Conservation (phyloP, 257 asterid species). For the Dorcoceras hygrometricum region DNA sequence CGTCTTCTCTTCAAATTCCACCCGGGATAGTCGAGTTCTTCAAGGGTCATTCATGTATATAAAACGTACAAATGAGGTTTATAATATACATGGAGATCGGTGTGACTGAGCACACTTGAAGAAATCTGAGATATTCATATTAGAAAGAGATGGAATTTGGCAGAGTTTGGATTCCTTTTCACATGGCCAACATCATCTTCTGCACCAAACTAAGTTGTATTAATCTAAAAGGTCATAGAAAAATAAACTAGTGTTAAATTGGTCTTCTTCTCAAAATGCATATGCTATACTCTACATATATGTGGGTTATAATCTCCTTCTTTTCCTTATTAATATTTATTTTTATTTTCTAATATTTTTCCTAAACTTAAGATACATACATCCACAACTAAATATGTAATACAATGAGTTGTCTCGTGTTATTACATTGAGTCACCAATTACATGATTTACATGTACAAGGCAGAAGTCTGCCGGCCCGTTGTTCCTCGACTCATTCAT, state of each 20-base stretch:
- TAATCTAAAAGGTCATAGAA: slow-evolving; percentile 3
- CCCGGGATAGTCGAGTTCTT: slow-evolving; percentile 12
- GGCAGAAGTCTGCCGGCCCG: too few species aligned
- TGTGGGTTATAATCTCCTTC: too few species aligned
- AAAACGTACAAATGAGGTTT: not conserved
- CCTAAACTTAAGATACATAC: too few species aligned
- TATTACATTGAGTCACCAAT: too few species aligned
- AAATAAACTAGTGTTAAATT: slow-evolving; percentile 15
- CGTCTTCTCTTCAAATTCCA: slow-evolving; percentile 24
- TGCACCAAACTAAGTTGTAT: slow-evolving; percentile 27
- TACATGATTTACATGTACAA: too few species aligned
- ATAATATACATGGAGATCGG: not conserved
- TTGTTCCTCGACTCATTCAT: too few species aligned
- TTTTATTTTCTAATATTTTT: too few species aligned
- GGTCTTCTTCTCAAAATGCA: slow-evolving; percentile 9
- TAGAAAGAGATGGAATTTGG: slow-evolving; percentile 28
- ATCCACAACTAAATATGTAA: too few species aligned
- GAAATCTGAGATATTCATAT: slow-evolving; percentile 7
- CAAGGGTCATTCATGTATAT: not conserved
- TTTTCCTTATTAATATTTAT: too few species aligned
- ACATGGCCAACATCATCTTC: slow-evolving; percentile 52
- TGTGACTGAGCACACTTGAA: slow-evolving; percentile 17
- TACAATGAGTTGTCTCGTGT: too few species aligned
- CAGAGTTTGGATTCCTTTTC: slow-evolving; percentile 37
- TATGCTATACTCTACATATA: slow-evolving; percentile 29